Base-by-base conservation (phyloP, 768 basidiomycete genomes). In the Hemileccinum rubropunctum region DNA sequence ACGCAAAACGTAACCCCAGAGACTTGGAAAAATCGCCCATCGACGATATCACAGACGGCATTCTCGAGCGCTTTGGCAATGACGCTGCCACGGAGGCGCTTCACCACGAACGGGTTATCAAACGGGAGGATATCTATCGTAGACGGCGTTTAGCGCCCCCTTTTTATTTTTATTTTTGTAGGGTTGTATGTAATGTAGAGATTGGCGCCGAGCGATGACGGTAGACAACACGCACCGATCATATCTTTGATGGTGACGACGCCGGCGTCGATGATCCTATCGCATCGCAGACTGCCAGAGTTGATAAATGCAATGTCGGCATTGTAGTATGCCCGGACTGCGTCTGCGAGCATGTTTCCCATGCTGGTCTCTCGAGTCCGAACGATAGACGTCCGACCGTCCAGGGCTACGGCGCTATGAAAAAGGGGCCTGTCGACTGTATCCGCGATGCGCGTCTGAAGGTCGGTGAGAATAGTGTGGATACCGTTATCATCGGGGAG, bases 251-350 rank as follows among this genome's bases (percentile, higher is more conserved):
- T 23, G 3, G 43, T 50, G 37, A 52, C 28, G 18, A 30, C 23
- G 21, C 50, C 42, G 2, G 48, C 34, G 6, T 45, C 37, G 11
- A 55, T 48, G 46, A 52, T 18, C 54, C 47, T 56, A 26, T 51
- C 37, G 21, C 37, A 41, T 15, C 50, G 41, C 21, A 47, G 23
- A 39, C 32, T 42, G 2, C 60, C 45, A 0, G 47, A 48, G 14
- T 51, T 38, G 17, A 51, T 41, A 18, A 48, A 41, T n/a, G 48
- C 42, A 1, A 54, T 48, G 32, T 60, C 61, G 60, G 61, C 20
- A 23, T 51, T 41, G 21, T 53, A 39, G 40, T 57, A 57, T 34
- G 45, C 44, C 61, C 61, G 60, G 42, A 51, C 58, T 43, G 50
- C 58, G 46, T 57, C 42, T 18, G 50, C 52, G 3, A 53, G 26